Base-by-base conservation (phyloP, 2,329 filamentous ascomycete species). In the Colletotrichum australisinense region DNA sequence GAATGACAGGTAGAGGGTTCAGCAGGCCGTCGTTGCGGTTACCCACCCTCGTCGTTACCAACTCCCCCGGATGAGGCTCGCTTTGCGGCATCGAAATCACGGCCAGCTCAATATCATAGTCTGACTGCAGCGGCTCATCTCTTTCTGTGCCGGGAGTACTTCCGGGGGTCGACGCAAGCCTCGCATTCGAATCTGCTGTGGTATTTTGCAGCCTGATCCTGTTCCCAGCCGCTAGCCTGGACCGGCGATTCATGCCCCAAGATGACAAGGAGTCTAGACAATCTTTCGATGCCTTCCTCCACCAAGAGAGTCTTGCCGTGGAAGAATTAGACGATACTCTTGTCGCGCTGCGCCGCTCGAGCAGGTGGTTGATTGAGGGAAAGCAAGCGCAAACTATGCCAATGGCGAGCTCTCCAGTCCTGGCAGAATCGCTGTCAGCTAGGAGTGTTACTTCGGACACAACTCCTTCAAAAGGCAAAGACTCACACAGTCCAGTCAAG, bases 301-400 rank as follows among this genome's bases (percentile, higher is more conserved):
- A 70, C 67, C 32, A 71, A 5, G 42, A 14, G 19, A 12, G 12
- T n/a, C 28, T 42, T 4, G 9, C 24, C 5, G 35, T 19, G 7
- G 66, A 30, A 5, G 6, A 24, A 30, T 52, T 62, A 28, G 56
- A 42, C 8, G 24, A 22, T 5, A 11, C 28, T 14, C 28, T 30
- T 2, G 11, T 42, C 5, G 28, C 24, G 14, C 14, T 32, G 8
- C 71, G 67, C 32, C 65, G 67, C 46, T 76, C 74, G 42, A 67
- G 53, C 11, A 76, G 74, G 60, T 76, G 71, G 58, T 76, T 75
- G 49, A 75, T 71, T 14, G 75, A 72, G 4, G 75, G 75, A 6
- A 76, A 46, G 58, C 75, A 76, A 19, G 75, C 75, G 52, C 74
- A 76, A 6, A 76, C 60, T 6, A 76, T 52, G 11, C 75, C 75